A percentile compares a stretch with the other conserved stretches of the same genome.
Evolutionary conservation across 1,139 yeast species (phyloP).

Genomic region (Saccharomyces pastorianus): DNA sequence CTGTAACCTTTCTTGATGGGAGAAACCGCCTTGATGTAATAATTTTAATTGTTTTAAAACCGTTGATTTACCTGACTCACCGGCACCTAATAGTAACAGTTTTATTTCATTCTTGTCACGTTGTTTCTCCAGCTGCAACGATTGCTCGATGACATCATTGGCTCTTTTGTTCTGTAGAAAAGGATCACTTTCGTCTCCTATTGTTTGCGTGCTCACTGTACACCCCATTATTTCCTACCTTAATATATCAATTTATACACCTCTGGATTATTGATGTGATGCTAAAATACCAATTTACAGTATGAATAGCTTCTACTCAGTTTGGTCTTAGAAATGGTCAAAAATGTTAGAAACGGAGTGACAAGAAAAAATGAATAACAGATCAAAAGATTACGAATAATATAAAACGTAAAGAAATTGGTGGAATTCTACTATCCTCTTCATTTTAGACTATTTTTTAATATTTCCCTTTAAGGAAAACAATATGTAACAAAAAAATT

Average conservation of each 20-base stretch:
- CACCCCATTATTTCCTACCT: slow-evolving; percentile 49
- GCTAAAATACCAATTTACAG: background rate
- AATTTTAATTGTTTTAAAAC: slow-evolving; percentile 88
- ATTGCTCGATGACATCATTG: slow-evolving; percentile 63
- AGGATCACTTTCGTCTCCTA: slow-evolving; percentile 44
- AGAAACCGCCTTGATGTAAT: slow-evolving; percentile 79
- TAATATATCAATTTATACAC: background rate
- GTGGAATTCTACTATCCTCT: slow-evolving; percentile 12
- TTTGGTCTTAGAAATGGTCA: background rate
- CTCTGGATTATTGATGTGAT: background rate
- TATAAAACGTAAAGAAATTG: slow-evolving; percentile 49
- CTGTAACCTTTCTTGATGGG: slow-evolving; percentile 68
- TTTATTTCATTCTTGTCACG: slow-evolving; percentile 50
- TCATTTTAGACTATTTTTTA: slow-evolving; percentile 1
- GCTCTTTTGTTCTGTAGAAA: slow-evolving; percentile 44
- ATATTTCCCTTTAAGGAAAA: background rate
- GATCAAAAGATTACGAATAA: slow-evolving; percentile 34
- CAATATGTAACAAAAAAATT: slow-evolving; percentile 6
- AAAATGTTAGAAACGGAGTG: background rate
- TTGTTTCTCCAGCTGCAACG: slow-evolving; percentile 47
- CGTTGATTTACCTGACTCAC: slow-evolving; percentile 94
- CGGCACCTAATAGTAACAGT: slow-evolving; percentile 77
- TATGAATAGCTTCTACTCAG: background rate
- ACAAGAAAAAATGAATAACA: background rate
- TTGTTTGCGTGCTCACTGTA: slow-evolving; percentile 44